Conservation (phyloP, 768 basidiomycete genomes). For the Lactarius deliciosus region DNA sequence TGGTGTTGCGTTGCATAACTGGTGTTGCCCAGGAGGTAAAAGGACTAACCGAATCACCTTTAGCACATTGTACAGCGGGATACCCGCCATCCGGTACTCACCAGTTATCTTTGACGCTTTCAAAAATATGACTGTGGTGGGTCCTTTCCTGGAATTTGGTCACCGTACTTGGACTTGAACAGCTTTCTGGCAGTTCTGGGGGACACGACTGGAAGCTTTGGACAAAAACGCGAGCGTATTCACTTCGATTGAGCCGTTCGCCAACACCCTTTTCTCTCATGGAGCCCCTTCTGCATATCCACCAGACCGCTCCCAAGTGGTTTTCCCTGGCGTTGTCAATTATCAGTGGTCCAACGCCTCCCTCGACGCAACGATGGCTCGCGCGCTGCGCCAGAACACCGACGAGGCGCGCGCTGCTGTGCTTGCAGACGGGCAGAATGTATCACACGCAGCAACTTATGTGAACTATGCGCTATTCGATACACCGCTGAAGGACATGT, state of each 20-base stretch:
- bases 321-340: slow-evolving; percentile 3
- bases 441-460: slow-evolving; percentile 22
- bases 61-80: not conserved
- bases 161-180: not conserved
- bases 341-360: slow-evolving; percentile 21
- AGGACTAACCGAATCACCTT: not conserved
- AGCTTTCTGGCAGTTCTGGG: slow-evolving; percentile 14
- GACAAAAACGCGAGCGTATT: not conserved
- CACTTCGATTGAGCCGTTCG: slow-evolving; percentile 3
- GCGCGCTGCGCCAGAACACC: slow-evolving; percentile 35
- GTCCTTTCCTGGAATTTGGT: not conserved
- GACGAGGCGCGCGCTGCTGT: slow-evolving; percentile 9
- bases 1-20: not conserved
- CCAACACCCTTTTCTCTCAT: slow-evolving; percentile 5
- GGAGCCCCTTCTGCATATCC: slow-evolving; percentile 22
- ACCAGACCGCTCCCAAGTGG: slow-evolving; percentile 13
- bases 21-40: not conserved
- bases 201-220: not conserved
- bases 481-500: slow-evolving; percentile 25
- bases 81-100: not conserved
- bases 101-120: slow-evolving; percentile 1
- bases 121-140: not conserved
- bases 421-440: slow-evolving; percentile 28
- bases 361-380: slow-evolving; percentile 43
- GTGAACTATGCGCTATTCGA: slow-evolving; percentile 27